A percentile compares a stretch with the other conserved stretches of the same genome.
Conservation (phyloP, 202 grass and related monocot species). For the Bolboschoenoplectus hybrid region DNA sequence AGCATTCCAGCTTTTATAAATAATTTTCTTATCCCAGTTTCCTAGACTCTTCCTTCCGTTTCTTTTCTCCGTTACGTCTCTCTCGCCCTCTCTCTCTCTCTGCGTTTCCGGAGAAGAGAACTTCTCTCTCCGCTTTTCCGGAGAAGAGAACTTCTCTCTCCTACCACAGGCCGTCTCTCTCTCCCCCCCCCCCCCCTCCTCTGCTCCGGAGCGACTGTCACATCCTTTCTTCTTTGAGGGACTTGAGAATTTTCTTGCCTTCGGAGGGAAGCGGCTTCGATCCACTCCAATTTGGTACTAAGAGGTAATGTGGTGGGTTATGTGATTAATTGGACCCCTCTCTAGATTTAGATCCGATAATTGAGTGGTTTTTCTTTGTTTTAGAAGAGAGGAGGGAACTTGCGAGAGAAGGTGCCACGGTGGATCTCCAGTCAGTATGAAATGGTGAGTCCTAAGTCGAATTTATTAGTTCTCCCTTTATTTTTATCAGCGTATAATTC, state of each 20-base stretch:
- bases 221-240: constrained; percentile 6
- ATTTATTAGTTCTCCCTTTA: not conserved
- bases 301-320: constrained; percentile 47
- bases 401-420: not conserved
- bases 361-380: not conserved
- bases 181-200: constrained; percentile 34
- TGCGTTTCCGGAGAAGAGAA: not conserved
- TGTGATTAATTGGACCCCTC: not conserved
- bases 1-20: not conserved
- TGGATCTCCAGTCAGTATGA: constrained; percentile 39
- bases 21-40: constrained; percentile 26
- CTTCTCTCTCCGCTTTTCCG: constrained; percentile 24
- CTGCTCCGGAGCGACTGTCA: not conserved
- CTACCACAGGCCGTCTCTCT: constrained; percentile 47
- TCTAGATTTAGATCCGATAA: constrained; percentile 10
- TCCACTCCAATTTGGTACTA: constrained; percentile 36
- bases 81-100: not conserved
- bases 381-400: not conserved
- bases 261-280: constrained; percentile 39
- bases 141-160: constrained; percentile 8
- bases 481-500: constrained; percentile 4
- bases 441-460: constrained; percentile 37
- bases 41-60: constrained; percentile 17
- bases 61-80: constrained; percentile 25
- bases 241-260: not conserved